These are phyloP conservation scores for Xylaria venustula DNA, from an alignment of 495 filamentous ascomycete species.

Conservation along the genomic window DNA sequence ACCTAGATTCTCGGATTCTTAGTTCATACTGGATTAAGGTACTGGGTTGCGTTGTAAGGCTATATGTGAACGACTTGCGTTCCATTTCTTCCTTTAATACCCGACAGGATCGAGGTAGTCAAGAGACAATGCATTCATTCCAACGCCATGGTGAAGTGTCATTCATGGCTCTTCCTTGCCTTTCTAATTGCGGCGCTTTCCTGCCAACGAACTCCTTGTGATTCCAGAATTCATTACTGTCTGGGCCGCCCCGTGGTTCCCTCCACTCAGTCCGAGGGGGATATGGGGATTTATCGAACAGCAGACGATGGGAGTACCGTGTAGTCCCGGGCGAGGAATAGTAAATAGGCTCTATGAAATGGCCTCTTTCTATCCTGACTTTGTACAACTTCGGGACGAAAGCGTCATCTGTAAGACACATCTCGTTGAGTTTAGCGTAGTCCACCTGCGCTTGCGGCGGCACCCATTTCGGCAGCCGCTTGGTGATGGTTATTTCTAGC, in stretches of 20 bases:
- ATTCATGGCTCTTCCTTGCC: constrained; percentile 17
- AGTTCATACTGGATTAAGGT: too few relatives aligned
- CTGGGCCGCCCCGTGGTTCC: constrained; percentile 21
- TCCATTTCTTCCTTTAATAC: too few relatives aligned
- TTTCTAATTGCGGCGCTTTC: constrained; percentile 15
- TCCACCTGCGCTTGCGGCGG: constrained; percentile 7
- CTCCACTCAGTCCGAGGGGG: constrained; percentile 28
- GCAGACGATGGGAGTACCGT: constrained; percentile 25
- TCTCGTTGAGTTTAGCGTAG: constrained; percentile 18
- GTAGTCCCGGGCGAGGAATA: background rate
- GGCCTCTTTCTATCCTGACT: constrained; percentile 28
- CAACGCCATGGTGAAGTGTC: background rate
- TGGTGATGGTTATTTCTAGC: constrained; percentile 28
- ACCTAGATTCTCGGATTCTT: too few relatives aligned
- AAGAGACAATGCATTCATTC: constrained; percentile 19
- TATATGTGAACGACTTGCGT: too few relatives aligned
- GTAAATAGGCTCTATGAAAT: constrained; percentile 23
- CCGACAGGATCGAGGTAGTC: too few relatives aligned
- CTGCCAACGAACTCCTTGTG: constrained; percentile 24
- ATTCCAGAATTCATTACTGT: constrained; percentile 24
- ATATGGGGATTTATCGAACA: constrained; percentile 33
- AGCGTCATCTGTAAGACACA: constrained; percentile 24
- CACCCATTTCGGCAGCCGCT: constrained; percentile 14
- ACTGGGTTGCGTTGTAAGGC: too few relatives aligned
- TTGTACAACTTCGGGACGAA: constrained; percentile 28